Base-by-base conservation (phyloP, 768 basidiomycete genomes). In the Exsudoporus frostii region DNA sequence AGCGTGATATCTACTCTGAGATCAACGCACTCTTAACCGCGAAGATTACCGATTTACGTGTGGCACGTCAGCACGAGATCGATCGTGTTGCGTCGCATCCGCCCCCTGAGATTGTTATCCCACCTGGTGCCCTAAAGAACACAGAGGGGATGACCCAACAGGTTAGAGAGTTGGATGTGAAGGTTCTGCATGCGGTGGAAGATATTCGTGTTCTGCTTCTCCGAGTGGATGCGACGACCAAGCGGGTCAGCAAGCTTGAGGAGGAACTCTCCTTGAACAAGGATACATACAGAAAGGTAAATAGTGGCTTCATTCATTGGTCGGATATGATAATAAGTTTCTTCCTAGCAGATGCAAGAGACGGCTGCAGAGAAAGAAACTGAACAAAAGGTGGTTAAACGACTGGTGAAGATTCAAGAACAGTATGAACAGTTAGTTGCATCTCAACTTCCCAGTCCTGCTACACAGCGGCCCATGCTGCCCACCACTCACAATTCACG, bases 171-270 rank as follows among this genome's bases (percentile, higher is more conserved):
- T 13, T 72, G 33, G 66, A 64, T 30, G 57, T 45, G 6, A 62
- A 56, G n/a, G 40, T 71, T 22, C 60, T 62, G n/a, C 56, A 33
- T 14, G 49, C 56, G 30, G 58, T 71, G 29, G 58, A 64, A 25
- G 58, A 66, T 15, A 58, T 70, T n/a, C 62, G 64, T 11, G 34
- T 41, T 33, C 50, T 70, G 48, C 64, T 71, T 41, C 45, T 60
- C 36, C 59, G 45, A 47, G 65, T 63, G 2, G 61, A 60, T 37
- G 59, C 59, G 7, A 55, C 62, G 25, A 56, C 54, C 27, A 57
- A 52, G 45, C 61, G 60, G 34, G 52, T 67, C 25, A 48, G 30
- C 9, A 46, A 57, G 19, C 50, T 68, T 8, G 64, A 68, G 46
- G 40, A 60, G 48, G 68, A 70, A 17, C 50, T 64, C 19, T 54